Percentiles rank a stretch among this genome's conserved stretches.
Conservation (phyloP, 768 basidiomycete species). For the Filobasidium floriforme region DNA sequence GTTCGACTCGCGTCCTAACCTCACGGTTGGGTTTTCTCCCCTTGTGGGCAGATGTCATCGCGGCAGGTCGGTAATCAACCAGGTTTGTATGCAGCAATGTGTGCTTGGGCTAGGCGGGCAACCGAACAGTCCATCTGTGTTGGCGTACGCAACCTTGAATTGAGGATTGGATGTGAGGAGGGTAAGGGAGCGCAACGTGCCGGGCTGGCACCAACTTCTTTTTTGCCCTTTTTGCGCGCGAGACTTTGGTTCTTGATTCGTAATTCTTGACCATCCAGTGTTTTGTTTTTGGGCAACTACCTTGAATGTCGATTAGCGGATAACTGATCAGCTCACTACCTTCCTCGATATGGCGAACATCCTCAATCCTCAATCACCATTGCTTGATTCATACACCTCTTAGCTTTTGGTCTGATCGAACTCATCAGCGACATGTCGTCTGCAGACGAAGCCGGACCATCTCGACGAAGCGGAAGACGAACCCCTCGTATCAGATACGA, state of each 20-base stretch:
- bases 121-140: background rate
- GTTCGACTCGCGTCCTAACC: background rate
- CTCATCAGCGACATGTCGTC: background rate
- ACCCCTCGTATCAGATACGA: background rate
- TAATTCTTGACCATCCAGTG: background rate
- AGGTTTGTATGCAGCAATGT: background rate
- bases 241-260: background rate
- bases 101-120: background rate
- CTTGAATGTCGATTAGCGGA: too few relatives aligned
- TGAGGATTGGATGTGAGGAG: slow-evolving; percentile 1
- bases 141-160: slow-evolving; percentile 2
- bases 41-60: background rate
- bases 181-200: slow-evolving; percentile 3
- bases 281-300: background rate
- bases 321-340: too few relatives aligned
- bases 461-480: background rate
- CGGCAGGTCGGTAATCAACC: background rate
- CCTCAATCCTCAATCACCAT: too few relatives aligned
- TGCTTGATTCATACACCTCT: too few relatives aligned
- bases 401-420: too few relatives aligned
- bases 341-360: too few relatives aligned
- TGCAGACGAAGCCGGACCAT: background rate
- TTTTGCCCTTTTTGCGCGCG: background rate
- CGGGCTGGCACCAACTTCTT: slow-evolving; percentile 4
- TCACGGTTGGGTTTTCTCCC: slow-evolving; percentile 1